phyloP scores from a whole-genome alignment of 495 filamentous ascomycete genomes.

The Neohortaea acidophila region DNA sequence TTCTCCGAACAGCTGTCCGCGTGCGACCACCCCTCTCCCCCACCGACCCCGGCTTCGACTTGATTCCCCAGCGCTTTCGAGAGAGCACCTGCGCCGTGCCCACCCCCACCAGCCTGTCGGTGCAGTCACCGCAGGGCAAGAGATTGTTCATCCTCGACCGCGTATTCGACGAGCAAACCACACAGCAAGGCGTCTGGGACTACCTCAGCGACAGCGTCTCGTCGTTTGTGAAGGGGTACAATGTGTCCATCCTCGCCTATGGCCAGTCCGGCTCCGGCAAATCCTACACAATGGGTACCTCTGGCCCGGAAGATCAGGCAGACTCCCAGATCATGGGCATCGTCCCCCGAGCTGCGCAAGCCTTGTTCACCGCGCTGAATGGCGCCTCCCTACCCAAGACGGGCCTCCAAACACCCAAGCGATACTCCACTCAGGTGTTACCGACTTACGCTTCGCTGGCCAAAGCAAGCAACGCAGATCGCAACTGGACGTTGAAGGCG shows the following conservation, averaged over 20 bases:
- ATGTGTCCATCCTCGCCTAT: constrained; percentile 95
- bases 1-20: constrained; percentile 54
- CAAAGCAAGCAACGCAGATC: constrained; percentile 40
- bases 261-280: constrained; percentile 99
- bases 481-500: constrained; percentile 84
- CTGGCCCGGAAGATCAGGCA: constrained; percentile 70
- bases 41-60: constrained; percentile 78
- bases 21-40: constrained; percentile 78
- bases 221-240: constrained; percentile 92
- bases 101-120: constrained; percentile 63
- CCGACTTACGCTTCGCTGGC: constrained; percentile 35
- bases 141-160: constrained; percentile 94
- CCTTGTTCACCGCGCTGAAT: constrained; percentile 78
- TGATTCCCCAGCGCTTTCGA: constrained; percentile 91
- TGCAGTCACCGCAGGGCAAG: constrained; percentile 81
- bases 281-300: constrained; percentile 98
- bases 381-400: constrained; percentile 39
- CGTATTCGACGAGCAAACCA: constrained; percentile 71
- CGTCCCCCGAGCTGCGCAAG: constrained; percentile 75
- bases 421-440: constrained; percentile 55
- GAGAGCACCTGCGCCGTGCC: constrained; percentile 82
- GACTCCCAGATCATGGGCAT: constrained; percentile 66
- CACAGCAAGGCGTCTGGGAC: constrained; percentile 87
- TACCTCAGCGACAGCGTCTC: constrained; percentile 82
- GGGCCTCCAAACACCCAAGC: constrained; percentile 62